These are phyloP conservation scores for Termitomyces sp. DNA, from an alignment of 768 basidiomycete species.

Conservation along the genomic window DNA sequence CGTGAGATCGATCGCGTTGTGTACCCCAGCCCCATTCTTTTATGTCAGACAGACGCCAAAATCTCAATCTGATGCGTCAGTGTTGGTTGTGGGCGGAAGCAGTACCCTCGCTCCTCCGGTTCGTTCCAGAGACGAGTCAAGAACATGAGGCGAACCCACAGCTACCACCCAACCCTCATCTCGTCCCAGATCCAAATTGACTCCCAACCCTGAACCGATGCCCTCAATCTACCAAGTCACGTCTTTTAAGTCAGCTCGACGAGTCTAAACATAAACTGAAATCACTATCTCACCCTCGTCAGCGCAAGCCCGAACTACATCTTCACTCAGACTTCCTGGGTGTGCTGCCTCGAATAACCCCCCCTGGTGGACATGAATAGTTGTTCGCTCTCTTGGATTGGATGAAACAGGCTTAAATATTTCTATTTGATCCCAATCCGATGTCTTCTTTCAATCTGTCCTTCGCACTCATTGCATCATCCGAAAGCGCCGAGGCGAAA, in stretches of 20 bases:
- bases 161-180: background rate
- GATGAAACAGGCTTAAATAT: no score
- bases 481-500: background rate
- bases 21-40: background rate
- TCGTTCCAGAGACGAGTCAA: background rate
- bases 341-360: no score
- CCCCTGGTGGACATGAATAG: no score
- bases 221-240: background rate
- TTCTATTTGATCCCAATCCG: no score
- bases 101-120: background rate
- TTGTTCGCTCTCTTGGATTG: no score
- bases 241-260: background rate
- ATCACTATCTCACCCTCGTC: background rate
- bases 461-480: background rate
- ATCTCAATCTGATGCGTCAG: background rate
- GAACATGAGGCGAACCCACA: background rate
- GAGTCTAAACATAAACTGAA: background rate
- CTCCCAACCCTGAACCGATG: background rate
- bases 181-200: background rate
- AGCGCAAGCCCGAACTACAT: background rate
- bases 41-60: background rate
- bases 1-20: background rate
- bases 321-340: no score
- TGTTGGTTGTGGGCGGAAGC: background rate
- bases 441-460: no score